Base-by-base conservation (phyloP, 345 rosid genomes). In the Cardamine chenopodiifolia region DNA sequence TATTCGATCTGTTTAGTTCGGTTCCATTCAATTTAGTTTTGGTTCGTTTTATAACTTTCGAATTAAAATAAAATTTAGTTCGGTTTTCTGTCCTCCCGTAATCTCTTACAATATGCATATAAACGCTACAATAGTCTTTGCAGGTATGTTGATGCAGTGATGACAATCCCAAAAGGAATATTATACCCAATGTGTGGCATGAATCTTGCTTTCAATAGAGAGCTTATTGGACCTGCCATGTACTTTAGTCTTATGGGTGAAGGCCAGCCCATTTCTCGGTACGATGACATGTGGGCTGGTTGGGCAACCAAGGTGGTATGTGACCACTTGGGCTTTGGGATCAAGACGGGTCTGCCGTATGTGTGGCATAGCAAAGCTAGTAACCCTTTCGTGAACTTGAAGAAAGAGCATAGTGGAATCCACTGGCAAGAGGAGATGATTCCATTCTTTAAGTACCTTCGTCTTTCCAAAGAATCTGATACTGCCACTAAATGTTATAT, bases 281-380 rank as follows among this genome's bases (percentile, higher is more conserved):
- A 91, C 2, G 96, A 91, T 49, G 96, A 91, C 65, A 91, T 91
- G 96, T 91, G 97, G 97, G 97, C 96, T 77, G 96, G 97, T 40
- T 91, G 97, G 97, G 87, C 91, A 82, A 80, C 71, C 32, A 91
- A 91, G 85, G 97, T 91, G 28, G 86, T 89, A 13, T 89, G 97
- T 75, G 93, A 91, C 64, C 97, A 89, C 74, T 42, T 91, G 86
- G 90, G 93, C 19, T 77, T 85, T 69, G 97, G 97, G 66, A 85
- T 88, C 17, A 91, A 89, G 71, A 91, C 93, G 1, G 93, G 96
- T 37, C 72, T 91, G 45, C 96, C 97, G 4, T 91, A 91, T 61
- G 66, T 91, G 75, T 91, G 82, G 77, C 97, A 91, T 73, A 91
- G 93, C 84, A 91, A 91, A 81, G 97, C 97, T 15, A 91, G 97